A percentile compares a stretch with the other conserved stretches of the same genome.
phyloP scores from a whole-genome alignment of 2,329 filamentous ascomycete species.

The Leptographium procerum region DNA sequence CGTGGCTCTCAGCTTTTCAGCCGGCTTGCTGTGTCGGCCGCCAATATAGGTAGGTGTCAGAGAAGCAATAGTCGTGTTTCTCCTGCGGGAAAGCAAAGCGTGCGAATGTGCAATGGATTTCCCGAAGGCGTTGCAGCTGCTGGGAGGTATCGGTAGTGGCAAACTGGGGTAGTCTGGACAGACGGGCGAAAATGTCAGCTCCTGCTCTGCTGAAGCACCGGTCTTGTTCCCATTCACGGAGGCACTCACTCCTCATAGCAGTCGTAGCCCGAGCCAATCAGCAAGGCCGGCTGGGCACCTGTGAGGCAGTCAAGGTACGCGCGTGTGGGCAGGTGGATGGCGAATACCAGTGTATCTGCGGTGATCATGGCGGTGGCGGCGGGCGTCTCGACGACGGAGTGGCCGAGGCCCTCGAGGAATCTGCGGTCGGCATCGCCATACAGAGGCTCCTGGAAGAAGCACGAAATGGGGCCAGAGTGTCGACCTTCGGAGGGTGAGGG shows the following conservation, averaged over 20 bases:
- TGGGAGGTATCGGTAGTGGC: background rate
- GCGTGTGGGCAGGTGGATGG: constrained; percentile 46
- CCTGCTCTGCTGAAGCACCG: background rate
- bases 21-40: background rate
- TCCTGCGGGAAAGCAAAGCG: constrained; percentile 27
- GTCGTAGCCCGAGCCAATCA: constrained; percentile 44
- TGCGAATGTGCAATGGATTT: constrained; percentile 14
- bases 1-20: background rate
- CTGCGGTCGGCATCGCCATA: constrained; percentile 35
- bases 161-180: constrained; percentile 6
- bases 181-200: background rate
- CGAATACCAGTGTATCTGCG: constrained; percentile 42
- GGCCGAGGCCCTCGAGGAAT: constrained; percentile 45
- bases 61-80: constrained; percentile 25
- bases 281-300: constrained; percentile 34
- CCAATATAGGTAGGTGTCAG: constrained; percentile 30
- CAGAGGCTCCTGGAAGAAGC: constrained; percentile 42
- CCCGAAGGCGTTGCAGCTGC: background rate
- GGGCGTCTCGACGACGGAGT: constrained; percentile 39
- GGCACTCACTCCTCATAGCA: constrained; percentile 37
- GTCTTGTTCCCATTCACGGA: background rate
- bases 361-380: constrained; percentile 39
- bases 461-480: constrained; percentile 22
- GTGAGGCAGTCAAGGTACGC: constrained; percentile 41
- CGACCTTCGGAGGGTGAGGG: background rate